phyloP scores from a whole-genome alignment of 331 rosid genomes.

The Spiraea crenata region DNA sequence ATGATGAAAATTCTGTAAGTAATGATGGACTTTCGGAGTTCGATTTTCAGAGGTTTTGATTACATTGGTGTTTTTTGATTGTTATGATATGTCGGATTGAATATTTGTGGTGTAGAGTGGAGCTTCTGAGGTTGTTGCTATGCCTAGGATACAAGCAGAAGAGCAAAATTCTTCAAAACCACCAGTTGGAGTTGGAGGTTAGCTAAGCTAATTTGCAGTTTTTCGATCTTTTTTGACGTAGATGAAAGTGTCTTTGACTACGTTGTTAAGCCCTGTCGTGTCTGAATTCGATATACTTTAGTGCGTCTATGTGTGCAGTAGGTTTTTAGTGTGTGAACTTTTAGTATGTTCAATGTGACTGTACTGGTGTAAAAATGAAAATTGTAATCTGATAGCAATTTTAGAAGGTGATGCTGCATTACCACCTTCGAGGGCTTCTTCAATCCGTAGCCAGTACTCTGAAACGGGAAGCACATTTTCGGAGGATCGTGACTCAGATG shows the following conservation, averaged over 20 bases:
- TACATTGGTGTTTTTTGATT: neutral
- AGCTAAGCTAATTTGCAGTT: neutral
- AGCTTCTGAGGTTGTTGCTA: slow-evolving; percentile 41
- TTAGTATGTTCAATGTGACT: neutral
- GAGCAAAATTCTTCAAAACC: slow-evolving; percentile 42
- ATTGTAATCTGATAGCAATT: neutral
- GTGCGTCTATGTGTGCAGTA: too few relatives aligned
- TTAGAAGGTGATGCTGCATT: slow-evolving; percentile 53
- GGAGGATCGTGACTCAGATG: slow-evolving; percentile 56
- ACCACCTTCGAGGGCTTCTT: slow-evolving; percentile 53
- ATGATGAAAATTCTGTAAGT: slow-evolving; percentile 68
- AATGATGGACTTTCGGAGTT: neutral
- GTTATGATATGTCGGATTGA: slow-evolving; percentile 12
- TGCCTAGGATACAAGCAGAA: slow-evolving; percentile 44
- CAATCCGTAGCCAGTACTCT: slow-evolving; percentile 36
- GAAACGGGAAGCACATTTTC: slow-evolving; percentile 45
- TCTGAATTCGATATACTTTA: too few relatives aligned
- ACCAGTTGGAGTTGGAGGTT: slow-evolving; percentile 49
- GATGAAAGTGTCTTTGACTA: neutral
- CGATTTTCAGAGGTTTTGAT: neutral
- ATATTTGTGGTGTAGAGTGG: slow-evolving; percentile 37
- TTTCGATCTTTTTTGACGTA: neutral
- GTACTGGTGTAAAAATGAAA: neutral
- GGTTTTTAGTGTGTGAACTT: neutral
- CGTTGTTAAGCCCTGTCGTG: too few relatives aligned